These are phyloP conservation scores for Cladosporium sp. DNA, from an alignment of 2,329 filamentous ascomycete genomes.

Conservation along the genomic window DNA sequence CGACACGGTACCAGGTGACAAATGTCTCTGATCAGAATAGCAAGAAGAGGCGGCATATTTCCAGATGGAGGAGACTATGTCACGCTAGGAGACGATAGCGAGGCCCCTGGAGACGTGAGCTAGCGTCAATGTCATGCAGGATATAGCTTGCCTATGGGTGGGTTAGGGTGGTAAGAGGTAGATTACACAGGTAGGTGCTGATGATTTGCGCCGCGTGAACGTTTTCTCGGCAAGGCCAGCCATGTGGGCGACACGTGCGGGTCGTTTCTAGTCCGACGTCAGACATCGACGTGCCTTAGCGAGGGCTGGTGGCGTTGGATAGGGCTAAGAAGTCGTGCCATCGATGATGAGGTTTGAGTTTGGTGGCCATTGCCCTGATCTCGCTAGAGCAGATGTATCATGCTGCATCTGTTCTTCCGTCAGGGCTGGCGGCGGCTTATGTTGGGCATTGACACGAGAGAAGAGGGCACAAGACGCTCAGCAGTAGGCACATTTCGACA, in stretches of 20 bases:
- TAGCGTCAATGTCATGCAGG: slow-evolving; percentile 4
- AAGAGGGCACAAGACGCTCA: too few relatives aligned
- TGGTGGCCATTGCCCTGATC: too few relatives aligned
- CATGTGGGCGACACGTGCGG: slow-evolving; percentile 12
- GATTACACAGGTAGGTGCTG: not conserved
- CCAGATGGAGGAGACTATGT: not conserved
- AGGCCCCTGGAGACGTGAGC: not conserved
- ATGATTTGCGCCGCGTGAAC: not conserved
- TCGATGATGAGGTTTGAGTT: not conserved
- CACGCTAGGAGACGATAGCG: not conserved
- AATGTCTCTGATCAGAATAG: not conserved
- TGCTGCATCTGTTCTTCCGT: too few relatives aligned
- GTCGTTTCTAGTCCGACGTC: not conserved
- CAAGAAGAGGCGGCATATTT: not conserved
- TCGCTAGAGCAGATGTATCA: too few relatives aligned
- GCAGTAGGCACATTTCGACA: too few relatives aligned
- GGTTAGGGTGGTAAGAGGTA: not conserved
- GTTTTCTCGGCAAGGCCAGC: slow-evolving; percentile 5
- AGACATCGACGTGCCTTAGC: not conserved
- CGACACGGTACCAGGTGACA: not conserved
- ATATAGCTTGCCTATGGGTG: not conserved
- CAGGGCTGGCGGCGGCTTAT: not conserved
- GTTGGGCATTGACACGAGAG: not conserved
- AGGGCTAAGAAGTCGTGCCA: not conserved
- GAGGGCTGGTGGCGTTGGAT: not conserved